A percentile compares a stretch with the other conserved stretches of the same genome.
Conservation (phyloP, 331 rosid species). For the Quercus lobata region DNA sequence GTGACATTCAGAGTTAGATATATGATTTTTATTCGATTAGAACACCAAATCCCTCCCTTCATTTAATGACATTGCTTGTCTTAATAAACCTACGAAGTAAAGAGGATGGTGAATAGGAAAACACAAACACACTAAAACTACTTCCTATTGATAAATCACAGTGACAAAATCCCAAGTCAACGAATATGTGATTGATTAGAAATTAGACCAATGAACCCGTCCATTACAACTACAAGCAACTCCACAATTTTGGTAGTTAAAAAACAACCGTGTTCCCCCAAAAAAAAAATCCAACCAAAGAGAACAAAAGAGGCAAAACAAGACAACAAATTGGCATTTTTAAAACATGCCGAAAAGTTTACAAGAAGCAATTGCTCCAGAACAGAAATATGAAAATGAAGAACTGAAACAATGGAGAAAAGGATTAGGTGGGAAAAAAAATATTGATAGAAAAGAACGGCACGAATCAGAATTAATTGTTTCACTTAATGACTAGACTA, state of each 20-base stretch:
- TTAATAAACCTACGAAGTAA: too few relatives aligned
- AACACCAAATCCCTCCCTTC: too few relatives aligned
- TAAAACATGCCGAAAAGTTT: conserved; percentile 67
- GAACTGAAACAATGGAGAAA: conserved; percentile 41
- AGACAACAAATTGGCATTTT: conserved; percentile 48
- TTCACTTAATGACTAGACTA: conserved; percentile 37
- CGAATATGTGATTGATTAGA: too few relatives aligned
- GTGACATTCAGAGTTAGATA: too few relatives aligned
- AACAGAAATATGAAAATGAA: conserved; percentile 26
- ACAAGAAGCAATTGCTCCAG: conserved; percentile 76
- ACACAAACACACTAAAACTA: too few relatives aligned
- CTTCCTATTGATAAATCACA: too few relatives aligned
- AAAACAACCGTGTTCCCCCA: neutral
- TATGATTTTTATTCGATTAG: too few relatives aligned
- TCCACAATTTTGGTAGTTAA: conserved; percentile 26
- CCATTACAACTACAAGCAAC: conserved; percentile 29
- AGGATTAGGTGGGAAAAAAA: neutral
- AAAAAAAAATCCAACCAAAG: neutral
- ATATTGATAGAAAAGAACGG: neutral
- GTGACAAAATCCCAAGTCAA: too few relatives aligned
- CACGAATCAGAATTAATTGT: conserved; percentile 32
- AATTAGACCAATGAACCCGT: too few relatives aligned
- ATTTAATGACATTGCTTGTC: too few relatives aligned
- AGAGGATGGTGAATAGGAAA: too few relatives aligned
- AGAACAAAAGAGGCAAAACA: conserved; percentile 12